phyloP scores from a whole-genome alignment of 306 rosid species.

The Prunus salicina region DNA sequence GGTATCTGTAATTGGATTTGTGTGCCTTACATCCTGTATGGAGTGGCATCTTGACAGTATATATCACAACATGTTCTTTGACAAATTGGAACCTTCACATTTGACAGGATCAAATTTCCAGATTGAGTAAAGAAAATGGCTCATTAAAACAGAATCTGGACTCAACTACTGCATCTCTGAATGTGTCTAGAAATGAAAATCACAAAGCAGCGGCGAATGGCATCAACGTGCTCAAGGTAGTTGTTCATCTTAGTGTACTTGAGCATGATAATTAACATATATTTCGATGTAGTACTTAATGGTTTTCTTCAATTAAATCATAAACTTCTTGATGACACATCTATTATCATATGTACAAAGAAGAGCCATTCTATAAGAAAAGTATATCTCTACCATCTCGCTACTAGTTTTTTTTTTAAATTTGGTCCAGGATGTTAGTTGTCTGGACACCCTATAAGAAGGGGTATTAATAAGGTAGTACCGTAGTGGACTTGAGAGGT shows the following conservation, averaged over 20 bases:
- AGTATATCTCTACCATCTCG: background rate
- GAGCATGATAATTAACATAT: background rate
- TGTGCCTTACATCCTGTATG: background rate
- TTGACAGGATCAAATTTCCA: constrained; percentile 65
- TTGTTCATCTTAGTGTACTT: background rate
- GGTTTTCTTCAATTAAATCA: background rate
- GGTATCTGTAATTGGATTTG: background rate
- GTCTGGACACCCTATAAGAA: background rate
- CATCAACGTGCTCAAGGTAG: constrained; percentile 48
- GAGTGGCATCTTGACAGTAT: background rate
- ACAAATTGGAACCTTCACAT: constrained; percentile 23
- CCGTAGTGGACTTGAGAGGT: background rate
- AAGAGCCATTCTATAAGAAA: background rate
- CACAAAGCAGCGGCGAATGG: constrained; percentile 50
- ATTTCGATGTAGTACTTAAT: background rate
- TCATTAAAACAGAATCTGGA: constrained; percentile 75
- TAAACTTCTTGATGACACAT: background rate
- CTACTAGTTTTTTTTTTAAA: background rate
- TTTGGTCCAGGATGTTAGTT: background rate
- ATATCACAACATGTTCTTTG: constrained; percentile 9
- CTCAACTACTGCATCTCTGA: constrained; percentile 44
- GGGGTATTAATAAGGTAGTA: background rate
- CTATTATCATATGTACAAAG: background rate
- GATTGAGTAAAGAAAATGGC: constrained; percentile 80
- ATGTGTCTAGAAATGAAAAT: constrained; percentile 47